A percentile compares a stretch with the other conserved stretches of the same genome.
Evolutionary conservation across 257 asterid genomes (phyloP).

Genomic region (Perilla frutescens): DNA sequence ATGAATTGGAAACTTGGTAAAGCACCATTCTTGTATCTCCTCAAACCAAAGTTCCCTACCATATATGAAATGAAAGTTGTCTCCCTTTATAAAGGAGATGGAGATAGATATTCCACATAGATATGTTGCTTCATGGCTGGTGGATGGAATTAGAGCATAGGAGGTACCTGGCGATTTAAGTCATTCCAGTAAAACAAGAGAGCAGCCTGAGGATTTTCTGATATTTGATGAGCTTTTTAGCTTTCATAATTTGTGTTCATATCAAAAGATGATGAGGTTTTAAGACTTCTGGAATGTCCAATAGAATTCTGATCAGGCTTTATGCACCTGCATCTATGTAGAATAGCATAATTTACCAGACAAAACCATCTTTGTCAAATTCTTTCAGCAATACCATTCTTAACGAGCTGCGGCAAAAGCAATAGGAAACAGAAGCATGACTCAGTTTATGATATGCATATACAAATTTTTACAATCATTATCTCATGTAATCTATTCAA

Average conservation of each 20-base stretch:
- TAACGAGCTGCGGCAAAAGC: slow-evolving; percentile 61
- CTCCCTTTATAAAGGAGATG: too few species aligned
- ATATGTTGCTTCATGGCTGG: slow-evolving; percentile 19
- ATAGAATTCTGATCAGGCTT: too few species aligned
- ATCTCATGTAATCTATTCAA: too few species aligned
- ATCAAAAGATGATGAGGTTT: slow-evolving; percentile 41
- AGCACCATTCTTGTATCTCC: slow-evolving; percentile 25
- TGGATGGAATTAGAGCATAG: slow-evolving; percentile 7
- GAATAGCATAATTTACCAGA: too few species aligned
- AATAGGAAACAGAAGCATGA: slow-evolving; percentile 8
- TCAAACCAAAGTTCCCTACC: not conserved
- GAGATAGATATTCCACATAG: too few species aligned
- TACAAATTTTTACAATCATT: not conserved
- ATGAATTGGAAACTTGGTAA: slow-evolving; percentile 5
- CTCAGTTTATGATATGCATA: slow-evolving; percentile 14
- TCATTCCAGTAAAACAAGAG: too few species aligned
- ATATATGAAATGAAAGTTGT: slow-evolving; percentile 17
- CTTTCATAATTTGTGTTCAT: slow-evolving; percentile 83
- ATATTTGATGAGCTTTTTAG: slow-evolving; percentile 68
- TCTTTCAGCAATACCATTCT: slow-evolving; percentile 79
- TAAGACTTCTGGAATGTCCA: too few species aligned
- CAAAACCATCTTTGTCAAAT: too few species aligned
- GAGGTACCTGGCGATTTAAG: slow-evolving; percentile 78
- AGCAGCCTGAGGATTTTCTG: slow-evolving; percentile 79
- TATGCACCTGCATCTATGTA: too few species aligned